phyloP scores from a whole-genome alignment of 2,329 filamentous ascomycete species.

The Diaporthe australafricana region DNA sequence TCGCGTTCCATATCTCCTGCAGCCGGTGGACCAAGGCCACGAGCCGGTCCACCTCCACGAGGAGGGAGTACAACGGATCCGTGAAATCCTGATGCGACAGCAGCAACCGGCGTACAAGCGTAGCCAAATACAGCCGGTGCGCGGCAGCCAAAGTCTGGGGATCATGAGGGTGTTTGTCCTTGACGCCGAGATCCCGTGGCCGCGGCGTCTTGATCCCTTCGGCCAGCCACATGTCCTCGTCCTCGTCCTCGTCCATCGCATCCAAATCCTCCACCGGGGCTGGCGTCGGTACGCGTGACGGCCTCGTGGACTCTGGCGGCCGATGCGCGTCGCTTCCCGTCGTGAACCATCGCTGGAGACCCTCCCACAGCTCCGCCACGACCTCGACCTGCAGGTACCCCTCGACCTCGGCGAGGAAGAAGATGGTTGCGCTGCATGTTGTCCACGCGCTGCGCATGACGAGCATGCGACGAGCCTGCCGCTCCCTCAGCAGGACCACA shows the following conservation, averaged over 20 bases:
- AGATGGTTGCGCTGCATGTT: slow-evolving; percentile 86
- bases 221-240: slow-evolving; percentile 57
- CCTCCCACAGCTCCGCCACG: slow-evolving; percentile 82
- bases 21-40: slow-evolving; percentile 81
- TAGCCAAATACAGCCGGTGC: slow-evolving; percentile 80
- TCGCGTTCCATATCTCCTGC: slow-evolving; percentile 78
- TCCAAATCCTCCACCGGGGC: slow-evolving; percentile 2
- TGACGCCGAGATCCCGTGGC: slow-evolving; percentile 35
- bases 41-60: slow-evolving; percentile 83
- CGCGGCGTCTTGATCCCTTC: slow-evolving; percentile 39
- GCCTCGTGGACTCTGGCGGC: slow-evolving; percentile 37
- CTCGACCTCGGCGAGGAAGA: slow-evolving; percentile 89
- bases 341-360: slow-evolving; percentile 81
- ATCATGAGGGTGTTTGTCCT: slow-evolving; percentile 68
- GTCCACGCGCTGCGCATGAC: slow-evolving; percentile 90
- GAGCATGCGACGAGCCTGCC: slow-evolving; percentile 71
- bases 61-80: slow-evolving; percentile 71
- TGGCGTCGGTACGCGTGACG: slow-evolving; percentile 20
- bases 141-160: slow-evolving; percentile 86
- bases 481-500: slow-evolving; percentile 70
- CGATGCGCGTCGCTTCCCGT: slow-evolving; percentile 51
- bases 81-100: slow-evolving; percentile 74
- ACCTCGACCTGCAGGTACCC: slow-evolving; percentile 92
- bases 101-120: slow-evolving; percentile 74
- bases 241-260: slow-evolving; percentile 41